Evolutionary conservation across 805 yeast species (phyloP).

Genomic region (Yamadazyma olivae): DNA sequence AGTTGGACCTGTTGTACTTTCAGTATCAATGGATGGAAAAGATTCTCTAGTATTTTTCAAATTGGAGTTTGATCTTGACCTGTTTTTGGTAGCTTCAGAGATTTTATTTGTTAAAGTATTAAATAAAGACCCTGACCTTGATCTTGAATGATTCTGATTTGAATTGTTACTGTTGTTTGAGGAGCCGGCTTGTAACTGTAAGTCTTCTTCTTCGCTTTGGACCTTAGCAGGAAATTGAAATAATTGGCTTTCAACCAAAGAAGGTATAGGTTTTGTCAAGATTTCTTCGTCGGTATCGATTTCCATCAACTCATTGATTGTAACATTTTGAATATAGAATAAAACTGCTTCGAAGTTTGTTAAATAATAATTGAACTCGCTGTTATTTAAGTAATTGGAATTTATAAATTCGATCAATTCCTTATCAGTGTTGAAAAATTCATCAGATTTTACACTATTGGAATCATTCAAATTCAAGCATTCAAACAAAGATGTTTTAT

Average conservation of each 20-base stretch:
- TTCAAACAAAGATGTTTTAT: slow-evolving; percentile 23
- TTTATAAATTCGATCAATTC: slow-evolving; percentile 26
- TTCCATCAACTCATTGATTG: slow-evolving; percentile 25
- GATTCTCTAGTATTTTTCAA: slow-evolving; percentile 22
- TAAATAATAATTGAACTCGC: slow-evolving; percentile 36
- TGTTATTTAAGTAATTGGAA: slow-evolving; percentile 29
- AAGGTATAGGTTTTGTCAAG: slow-evolving; percentile 21
- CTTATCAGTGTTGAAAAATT: slow-evolving; percentile 28
- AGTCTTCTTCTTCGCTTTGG: not conserved
- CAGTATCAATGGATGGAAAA: slow-evolving; percentile 22
- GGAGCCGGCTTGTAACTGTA: not conserved
- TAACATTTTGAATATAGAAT: slow-evolving; percentile 33
- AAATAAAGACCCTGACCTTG: slow-evolving; percentile 38
- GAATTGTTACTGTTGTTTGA: slow-evolving; percentile 4
- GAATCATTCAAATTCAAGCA: slow-evolving; percentile 22
- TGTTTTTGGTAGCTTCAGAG: slow-evolving; percentile 25
- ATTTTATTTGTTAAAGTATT: slow-evolving; percentile 30
- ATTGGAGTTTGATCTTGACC: slow-evolving; percentile 31
- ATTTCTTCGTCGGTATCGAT: slow-evolving; percentile 9
- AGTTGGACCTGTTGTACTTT: slow-evolving; percentile 1
- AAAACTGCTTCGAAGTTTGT: slow-evolving; percentile 43
- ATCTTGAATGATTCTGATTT: slow-evolving; percentile 14
- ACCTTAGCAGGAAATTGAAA: slow-evolving; percentile 23
- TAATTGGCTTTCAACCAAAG: slow-evolving; percentile 25
- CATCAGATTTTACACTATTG: slow-evolving; percentile 5